These are phyloP conservation scores for Colletotrichum lindemuthianum DNA, from an alignment of 2,329 filamentous ascomycete species.

Conservation along the genomic window DNA sequence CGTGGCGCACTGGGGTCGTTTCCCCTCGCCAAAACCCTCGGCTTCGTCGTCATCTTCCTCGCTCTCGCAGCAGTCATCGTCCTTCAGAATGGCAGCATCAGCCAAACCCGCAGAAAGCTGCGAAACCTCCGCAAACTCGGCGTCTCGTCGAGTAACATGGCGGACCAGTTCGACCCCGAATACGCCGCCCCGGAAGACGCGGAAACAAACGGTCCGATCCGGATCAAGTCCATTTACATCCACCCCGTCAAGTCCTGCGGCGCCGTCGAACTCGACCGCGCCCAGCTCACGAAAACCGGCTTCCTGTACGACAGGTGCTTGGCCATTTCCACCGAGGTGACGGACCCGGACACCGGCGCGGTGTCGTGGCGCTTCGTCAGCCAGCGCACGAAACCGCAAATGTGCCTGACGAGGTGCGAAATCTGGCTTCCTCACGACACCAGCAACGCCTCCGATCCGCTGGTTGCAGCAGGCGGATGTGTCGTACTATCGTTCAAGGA, in stretches of 20 bases:
- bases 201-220: slow-evolving; percentile 20
- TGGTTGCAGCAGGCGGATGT: slow-evolving; percentile 25
- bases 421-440: slow-evolving; percentile 33
- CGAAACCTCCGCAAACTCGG: slow-evolving; percentile 32
- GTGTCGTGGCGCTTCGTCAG: slow-evolving; percentile 42
- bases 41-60: neutral
- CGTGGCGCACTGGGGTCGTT: fast-evolving
- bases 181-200: slow-evolving; percentile 31
- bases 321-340: slow-evolving; percentile 43
- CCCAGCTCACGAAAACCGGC: slow-evolving; percentile 40
- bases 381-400: slow-evolving; percentile 39
- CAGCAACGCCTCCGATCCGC: neutral
- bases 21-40: neutral
- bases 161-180: slow-evolving; percentile 38
- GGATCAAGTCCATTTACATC: slow-evolving; percentile 42
- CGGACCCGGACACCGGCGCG: slow-evolving; percentile 35
- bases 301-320: slow-evolving; percentile 42
- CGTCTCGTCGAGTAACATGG: slow-evolving; percentile 40
- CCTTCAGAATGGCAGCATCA: slow-evolving; percentile 5
- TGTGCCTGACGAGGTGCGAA: slow-evolving; percentile 35
- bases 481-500: slow-evolving; percentile 10
- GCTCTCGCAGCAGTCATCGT: fast-evolving
- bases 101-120: slow-evolving; percentile 9
- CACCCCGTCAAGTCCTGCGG: slow-evolving; percentile 44
- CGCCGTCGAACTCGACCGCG: slow-evolving; percentile 40